A percentile compares a stretch with the other conserved stretches of the same genome.
Conservation (phyloP, 768 basidiomycete species). For the Crepidotus variabilis region DNA sequence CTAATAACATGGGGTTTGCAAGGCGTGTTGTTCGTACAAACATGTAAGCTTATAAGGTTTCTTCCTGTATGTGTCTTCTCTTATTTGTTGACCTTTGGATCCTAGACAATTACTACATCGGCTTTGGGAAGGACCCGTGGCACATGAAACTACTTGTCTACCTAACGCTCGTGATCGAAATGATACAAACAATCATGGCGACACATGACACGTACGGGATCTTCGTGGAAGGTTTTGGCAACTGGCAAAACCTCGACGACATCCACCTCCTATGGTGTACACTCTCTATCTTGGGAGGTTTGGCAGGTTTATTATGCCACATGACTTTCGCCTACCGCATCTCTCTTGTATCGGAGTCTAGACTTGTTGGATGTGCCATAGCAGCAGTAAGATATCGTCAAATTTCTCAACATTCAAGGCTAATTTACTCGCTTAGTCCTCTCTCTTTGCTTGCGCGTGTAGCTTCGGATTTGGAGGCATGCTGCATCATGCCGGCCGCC, state of each 20-base stretch:
- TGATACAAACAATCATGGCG: constrained; percentile 25
- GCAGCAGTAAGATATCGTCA: constrained; percentile 15
- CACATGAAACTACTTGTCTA: constrained; percentile 25
- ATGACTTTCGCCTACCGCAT: constrained; percentile 27
- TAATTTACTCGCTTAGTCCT: constrained; percentile 10
- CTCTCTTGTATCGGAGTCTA: constrained; percentile 20
- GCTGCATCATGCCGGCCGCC: constrained; percentile 10
- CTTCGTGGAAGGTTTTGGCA: constrained; percentile 23
- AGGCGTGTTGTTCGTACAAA: constrained; percentile 27
- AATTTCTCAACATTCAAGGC: neutral
- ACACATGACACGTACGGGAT: constrained; percentile 23
- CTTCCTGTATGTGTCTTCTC: neutral
- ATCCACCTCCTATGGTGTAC: constrained; percentile 26
- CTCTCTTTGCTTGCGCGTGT: constrained; percentile 12
- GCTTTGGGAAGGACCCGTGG: constrained; percentile 25
- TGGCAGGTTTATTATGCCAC: constrained; percentile 26
- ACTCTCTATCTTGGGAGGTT: constrained; percentile 23
- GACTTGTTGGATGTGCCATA: constrained; percentile 16
- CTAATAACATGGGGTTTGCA: constrained; percentile 26
- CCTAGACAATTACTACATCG: constrained; percentile 27
- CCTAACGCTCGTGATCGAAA: constrained; percentile 19
- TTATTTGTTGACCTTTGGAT: neutral
- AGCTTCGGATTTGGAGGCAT: constrained; percentile 21
- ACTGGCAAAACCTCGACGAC: constrained; percentile 16
- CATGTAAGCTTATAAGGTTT: constrained; percentile 21